Base-by-base conservation (phyloP, 345 rosid species). In the Passiflora organensis region DNA sequence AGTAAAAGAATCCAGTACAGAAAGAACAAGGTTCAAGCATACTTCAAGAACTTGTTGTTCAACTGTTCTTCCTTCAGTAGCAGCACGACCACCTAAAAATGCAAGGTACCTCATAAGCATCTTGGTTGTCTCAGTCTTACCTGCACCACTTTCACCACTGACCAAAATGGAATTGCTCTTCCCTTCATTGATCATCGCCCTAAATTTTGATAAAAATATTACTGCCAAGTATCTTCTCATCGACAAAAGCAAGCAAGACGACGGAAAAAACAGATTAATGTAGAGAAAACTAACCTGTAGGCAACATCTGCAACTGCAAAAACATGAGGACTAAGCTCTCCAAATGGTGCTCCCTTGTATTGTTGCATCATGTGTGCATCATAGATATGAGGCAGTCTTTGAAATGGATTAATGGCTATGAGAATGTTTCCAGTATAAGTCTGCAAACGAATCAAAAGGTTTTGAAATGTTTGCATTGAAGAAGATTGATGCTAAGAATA, bases 41-140 rank as follows among this genome's bases (percentile, higher is more conserved):
- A 87, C 96, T 68, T 87, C 96, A 66, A 87, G 96, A 74, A 87
- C 96, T 87, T 87, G 96, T 58, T 87, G 96, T 67, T 87, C 96
- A 68, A 87, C 96, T 18, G 96, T 87, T 55, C 96, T 62, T 60
- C 96, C 96, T 79, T 87, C 96, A 5, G 96, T 87, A 32, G 82
- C 91, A 43, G 66, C 86, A 45, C 91, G 86, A 53, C 96, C 91
- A 32, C 96, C 96, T 43, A 87, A 67, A 65, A 76, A 87, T 16
- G 96, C 96, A 32, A 87, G 96, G 69, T 87, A 87, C 55, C 82
- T 77, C 96, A 87, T 87, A 73, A 87, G 96, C 96, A 87, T 87
- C 71, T 87, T 87, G 8, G 96, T 87, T 47, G 96, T 87, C 81
- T 87, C 96, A 15, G 91, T 87, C 73, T 87, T 87, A 45, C 96